These are phyloP conservation scores for Salix udensis DNA, from an alignment of 345 rosid species.

Conservation along the genomic window DNA sequence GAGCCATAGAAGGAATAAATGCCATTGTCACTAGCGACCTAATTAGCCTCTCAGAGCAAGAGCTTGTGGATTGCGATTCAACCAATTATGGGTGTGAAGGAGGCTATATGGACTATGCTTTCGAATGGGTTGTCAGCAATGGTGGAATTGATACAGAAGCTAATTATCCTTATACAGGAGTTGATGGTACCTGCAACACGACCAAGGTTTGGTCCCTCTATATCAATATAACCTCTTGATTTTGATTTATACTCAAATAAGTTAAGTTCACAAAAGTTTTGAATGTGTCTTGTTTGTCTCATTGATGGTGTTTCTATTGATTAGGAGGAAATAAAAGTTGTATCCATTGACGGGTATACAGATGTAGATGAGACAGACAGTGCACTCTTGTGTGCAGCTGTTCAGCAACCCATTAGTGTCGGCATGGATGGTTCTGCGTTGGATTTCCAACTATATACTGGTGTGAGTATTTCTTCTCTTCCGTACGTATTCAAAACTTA, in stretches of 20 bases:
- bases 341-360: constrained; percentile 57
- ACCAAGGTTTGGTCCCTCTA: constrained; percentile 41
- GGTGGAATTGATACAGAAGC: constrained; percentile 67
- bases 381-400: constrained; percentile 60
- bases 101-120: constrained; percentile 73
- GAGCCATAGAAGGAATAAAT: constrained; percentile 67
- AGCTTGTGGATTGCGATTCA: constrained; percentile 61
- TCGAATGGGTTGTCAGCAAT: constrained; percentile 63
- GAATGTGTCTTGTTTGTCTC: neutral
- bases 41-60: constrained; percentile 65
- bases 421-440: constrained; percentile 67
- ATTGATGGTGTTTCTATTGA: constrained; percentile 8
- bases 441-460: constrained; percentile 72
- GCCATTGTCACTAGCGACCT: constrained; percentile 54
- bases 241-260: neutral
- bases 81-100: constrained; percentile 68
- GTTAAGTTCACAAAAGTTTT: neutral
- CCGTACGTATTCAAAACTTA: neutral
- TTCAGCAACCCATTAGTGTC: constrained; percentile 68
- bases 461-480: constrained; percentile 36
- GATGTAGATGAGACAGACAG: constrained; percentile 59
- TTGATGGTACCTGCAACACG: constrained; percentile 49
- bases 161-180: constrained; percentile 56
- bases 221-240: neutral
- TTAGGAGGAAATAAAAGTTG: constrained; percentile 53